Base-by-base conservation (phyloP, 2,329 filamentous ascomycete species). In the Beauveria bassiana region DNA sequence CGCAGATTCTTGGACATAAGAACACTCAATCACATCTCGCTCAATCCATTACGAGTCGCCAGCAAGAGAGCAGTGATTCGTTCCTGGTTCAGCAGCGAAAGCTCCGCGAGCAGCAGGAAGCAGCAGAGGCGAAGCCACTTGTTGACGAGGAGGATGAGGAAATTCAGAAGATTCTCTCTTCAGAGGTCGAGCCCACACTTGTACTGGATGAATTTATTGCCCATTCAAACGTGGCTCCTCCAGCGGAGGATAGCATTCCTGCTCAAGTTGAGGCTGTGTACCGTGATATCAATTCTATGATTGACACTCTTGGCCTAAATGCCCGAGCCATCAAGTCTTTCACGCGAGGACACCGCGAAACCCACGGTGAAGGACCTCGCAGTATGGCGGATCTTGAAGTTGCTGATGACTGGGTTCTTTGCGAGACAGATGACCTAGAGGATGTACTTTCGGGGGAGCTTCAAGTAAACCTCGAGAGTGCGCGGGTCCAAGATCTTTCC, bases 291-390 rank as follows among this genome's bases (percentile, higher is more conserved):
- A 93, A 95, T 72, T 90, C 90, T 14, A 99, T 98, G 95, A 87
- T 99, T 49, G 91, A 97, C 68, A 93, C 90, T 0, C 78, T 98
- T 46, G 93, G 93, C 10, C 82, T 97, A 55, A 98, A 98, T 70
- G 86, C 79, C 12, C 79, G 83, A 18, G 86, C 90, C 6, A 83
- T 93, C 43, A 79, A 80, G 53, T 78, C 78, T 12, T 88, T 87
- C 65, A 79, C 93, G 49, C 80, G 83, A 61, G 90, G 88, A 8
- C 89, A 96, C 66, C 79, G 79, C 12, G 77, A 85, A 55, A 74
- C 79, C 47, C 73, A 78, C 55, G 78, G 81, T 57, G 77, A 84
- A 42, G 75, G 76, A 10, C 81, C 79, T 24, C 81, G 89, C 38
- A 81, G 78, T 8, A 82, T 83, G 64, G 79, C 87, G 55, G 87